Percentiles rank a stretch among this genome's conserved stretches.
Conservation (phyloP, 2,329 filamentous ascomycete species). For the Rutstroemia sp. region DNA sequence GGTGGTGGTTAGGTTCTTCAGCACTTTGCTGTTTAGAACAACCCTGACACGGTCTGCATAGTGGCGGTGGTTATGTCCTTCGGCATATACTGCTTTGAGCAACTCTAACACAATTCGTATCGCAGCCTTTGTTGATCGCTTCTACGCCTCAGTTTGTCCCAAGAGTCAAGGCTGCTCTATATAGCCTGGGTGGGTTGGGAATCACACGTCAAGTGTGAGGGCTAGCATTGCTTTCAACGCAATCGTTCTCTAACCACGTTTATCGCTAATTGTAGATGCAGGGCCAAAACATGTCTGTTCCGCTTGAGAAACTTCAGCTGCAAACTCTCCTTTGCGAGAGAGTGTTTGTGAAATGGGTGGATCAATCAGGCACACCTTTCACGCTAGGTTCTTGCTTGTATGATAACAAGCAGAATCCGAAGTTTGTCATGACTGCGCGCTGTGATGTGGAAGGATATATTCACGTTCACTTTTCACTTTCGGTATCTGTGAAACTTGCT, state of each 20-base stretch:
- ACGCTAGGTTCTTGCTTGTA: not conserved
- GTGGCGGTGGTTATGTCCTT: not conserved
- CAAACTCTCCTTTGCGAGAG: not conserved
- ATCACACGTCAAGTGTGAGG: not conserved
- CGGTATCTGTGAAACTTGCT: not conserved
- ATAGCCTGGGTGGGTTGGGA: constrained; percentile 1
- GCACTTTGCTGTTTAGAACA: not conserved
- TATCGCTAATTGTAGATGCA: not conserved
- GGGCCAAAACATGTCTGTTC: not conserved
- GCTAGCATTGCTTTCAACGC: not conserved
- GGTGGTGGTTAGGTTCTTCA: not conserved
- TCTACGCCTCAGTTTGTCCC: not conserved
- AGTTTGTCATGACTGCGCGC: no score
- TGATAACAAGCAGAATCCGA: no score
- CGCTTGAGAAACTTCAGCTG: not conserved
- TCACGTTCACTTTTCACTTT: not conserved
- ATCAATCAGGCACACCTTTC: not conserved
- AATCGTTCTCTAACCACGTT: not conserved
- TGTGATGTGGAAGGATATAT: not conserved
- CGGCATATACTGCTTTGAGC: not conserved
- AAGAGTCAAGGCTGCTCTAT: constrained; percentile 7
- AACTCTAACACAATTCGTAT: not conserved
- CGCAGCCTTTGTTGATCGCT: not conserved
- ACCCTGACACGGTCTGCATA: not conserved
- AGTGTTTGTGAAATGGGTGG: constrained; percentile 2